Percentiles rank a stretch among this genome's conserved stretches.
Conservation (phyloP, 2,329 filamentous ascomycete species). For the Apiospora koreana region DNA sequence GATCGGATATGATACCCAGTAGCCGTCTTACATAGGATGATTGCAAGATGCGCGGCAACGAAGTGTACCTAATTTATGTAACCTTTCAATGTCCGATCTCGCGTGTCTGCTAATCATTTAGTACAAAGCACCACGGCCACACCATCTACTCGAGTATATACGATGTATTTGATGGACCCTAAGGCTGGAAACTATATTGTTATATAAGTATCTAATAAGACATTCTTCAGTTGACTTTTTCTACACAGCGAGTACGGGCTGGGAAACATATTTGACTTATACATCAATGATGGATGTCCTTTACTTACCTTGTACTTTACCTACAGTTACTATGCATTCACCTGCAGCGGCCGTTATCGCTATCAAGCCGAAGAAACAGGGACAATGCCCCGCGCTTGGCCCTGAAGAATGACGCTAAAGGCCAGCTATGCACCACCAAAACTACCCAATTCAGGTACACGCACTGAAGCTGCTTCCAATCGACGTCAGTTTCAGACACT, state of each 20-base stretch:
- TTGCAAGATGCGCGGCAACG: neutral
- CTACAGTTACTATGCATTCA: no score
- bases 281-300: no score
- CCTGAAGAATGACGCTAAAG: neutral
- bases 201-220: no score
- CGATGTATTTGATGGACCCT: no score
- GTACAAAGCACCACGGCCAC: neutral
- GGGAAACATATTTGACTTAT: no score
- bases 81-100: neutral
- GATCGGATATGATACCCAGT: conserved; percentile 6
- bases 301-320: no score
- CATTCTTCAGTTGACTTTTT: no score
- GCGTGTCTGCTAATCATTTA: neutral
- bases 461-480: neutral
- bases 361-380: neutral
- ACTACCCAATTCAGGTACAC: neutral
- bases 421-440: neutral
- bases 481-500: neutral
- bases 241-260: no score
- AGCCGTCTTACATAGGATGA: neutral
- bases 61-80: neutral
- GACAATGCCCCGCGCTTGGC: neutral
- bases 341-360: neutral
- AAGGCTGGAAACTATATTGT: no score
- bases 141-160: no score